These are phyloP conservation scores for Rutstroemia sydowiana DNA, from an alignment of 2,329 filamentous ascomycete species.

Conservation along the genomic window DNA sequence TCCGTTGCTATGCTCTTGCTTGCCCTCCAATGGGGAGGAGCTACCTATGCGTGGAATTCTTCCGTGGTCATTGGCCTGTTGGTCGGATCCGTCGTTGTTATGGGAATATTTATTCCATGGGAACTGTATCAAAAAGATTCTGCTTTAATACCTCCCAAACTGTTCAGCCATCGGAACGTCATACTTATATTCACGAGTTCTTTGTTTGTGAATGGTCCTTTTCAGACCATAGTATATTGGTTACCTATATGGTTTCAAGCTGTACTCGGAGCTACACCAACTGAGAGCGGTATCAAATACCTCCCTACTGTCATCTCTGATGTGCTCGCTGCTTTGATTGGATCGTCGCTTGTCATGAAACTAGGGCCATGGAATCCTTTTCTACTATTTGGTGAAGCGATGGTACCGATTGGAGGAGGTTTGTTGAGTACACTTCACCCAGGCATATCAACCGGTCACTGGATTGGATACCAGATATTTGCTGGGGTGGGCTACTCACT, in stretches of 20 bases:
- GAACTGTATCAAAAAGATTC: not conserved
- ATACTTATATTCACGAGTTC: conserved; percentile 31
- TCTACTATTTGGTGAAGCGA: not conserved
- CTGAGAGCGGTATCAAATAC: conserved; percentile 31
- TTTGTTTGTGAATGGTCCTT: conserved; percentile 25
- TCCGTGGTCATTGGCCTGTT: conserved; percentile 29
- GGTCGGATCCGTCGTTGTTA: conserved; percentile 20
- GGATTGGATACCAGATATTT: conserved; percentile 1
- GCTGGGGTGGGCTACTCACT: not conserved
- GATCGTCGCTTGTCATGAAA: not conserved
- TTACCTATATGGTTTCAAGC: conserved; percentile 41
- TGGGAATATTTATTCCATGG: conserved; percentile 19
- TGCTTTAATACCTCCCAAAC: not conserved
- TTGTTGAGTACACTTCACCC: conserved; percentile 1
- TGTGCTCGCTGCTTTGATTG: conserved; percentile 3
- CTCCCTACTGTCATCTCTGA: conserved; percentile 30
- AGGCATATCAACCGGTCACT: not conserved
- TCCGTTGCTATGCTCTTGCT: conserved; percentile 23
- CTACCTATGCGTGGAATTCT: conserved; percentile 22
- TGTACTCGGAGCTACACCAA: conserved; percentile 31
- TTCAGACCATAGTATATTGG: conserved; percentile 34
- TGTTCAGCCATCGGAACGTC: not conserved
- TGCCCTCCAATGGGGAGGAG: conserved; percentile 25
- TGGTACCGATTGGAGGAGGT: conserved; percentile 3
- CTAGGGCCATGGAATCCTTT: conserved; percentile 3